Percentiles rank a stretch among this genome's conserved stretches.
These are phyloP conservation scores for Thyridium curvatum DNA, from an alignment of 2,329 filamentous ascomycete genomes.

Conservation along the genomic window DNA sequence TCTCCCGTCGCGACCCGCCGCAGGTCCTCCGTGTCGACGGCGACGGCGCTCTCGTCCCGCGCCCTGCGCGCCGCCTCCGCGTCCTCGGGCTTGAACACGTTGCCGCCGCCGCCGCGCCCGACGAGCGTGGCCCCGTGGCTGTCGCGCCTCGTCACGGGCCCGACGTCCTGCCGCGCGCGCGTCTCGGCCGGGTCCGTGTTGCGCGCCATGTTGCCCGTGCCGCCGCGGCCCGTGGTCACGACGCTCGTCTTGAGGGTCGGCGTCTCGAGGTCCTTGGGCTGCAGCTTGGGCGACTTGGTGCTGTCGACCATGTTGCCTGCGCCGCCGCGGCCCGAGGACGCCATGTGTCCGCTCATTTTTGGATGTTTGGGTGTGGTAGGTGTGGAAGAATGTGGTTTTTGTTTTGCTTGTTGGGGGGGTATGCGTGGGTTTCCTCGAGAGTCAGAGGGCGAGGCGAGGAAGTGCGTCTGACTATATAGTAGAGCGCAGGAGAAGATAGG, in stretches of 20 bases:
- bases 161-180: slow-evolving; percentile 77
- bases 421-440: too few species aligned
- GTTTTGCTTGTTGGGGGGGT: too few species aligned
- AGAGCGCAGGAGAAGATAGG: too few species aligned
- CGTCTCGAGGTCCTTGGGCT: slow-evolving; percentile 65
- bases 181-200: slow-evolving; percentile 68
- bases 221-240: slow-evolving; percentile 86
- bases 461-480: neutral
- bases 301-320: slow-evolving; percentile 66
- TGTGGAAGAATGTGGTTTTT: too few species aligned
- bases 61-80: slow-evolving; percentile 27
- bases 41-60: slow-evolving; percentile 17
- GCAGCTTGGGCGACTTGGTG: slow-evolving; percentile 37
- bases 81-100: slow-evolving; percentile 48
- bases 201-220: slow-evolving; percentile 78
- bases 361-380: slow-evolving; percentile 7
- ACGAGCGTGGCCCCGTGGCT: slow-evolving; percentile 53
- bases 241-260: slow-evolving; percentile 77
- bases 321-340: slow-evolving; percentile 71
- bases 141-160: slow-evolving; percentile 38
- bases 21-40: slow-evolving; percentile 20
- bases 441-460: neutral
- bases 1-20: slow-evolving; percentile 5
- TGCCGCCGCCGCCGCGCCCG: slow-evolving; percentile 71
- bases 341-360: slow-evolving; percentile 32